Base-by-base conservation (phyloP, 495 filamentous ascomycete species). In the Chaetomium fimeti region DNA sequence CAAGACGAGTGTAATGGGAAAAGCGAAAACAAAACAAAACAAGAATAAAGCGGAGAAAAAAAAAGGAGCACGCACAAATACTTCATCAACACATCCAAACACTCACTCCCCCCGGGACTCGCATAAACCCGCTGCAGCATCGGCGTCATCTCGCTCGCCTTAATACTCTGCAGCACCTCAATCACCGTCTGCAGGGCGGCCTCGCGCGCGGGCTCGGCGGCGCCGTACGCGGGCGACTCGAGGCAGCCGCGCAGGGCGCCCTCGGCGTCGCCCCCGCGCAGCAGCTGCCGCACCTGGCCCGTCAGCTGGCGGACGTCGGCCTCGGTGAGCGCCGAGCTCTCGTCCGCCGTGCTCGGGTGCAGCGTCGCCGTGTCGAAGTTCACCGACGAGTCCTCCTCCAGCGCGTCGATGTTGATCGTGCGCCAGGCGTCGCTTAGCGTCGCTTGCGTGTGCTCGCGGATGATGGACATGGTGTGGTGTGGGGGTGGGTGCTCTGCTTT, bases 341-440 rank as follows among this genome's bases (percentile, higher is more conserved):
- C 85, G 76, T 54, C 88, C 83, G n/a, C 86, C 78, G 16, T 36
- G 32, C 32, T 11, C 32, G 91, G 89, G 66, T 89, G 85, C 59
- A 97, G 86, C 20, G 91, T 87, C 55, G 87, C 82, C 70, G 89
- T 84, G 71, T 92, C 88, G 80, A 97, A 97, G 83, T 96, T 96
- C 73, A 85, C 78, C 52, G 88, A 81, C 62, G 89, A 89, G 77
- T 97, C 92, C n/a, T 91, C 89, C 77, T 92, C 88, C 60, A 93
- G 85, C 67, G 86, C 84, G 77, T 97, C 92, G 79, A 97, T 87
- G 81, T 96, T 91, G 82, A 96, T 93, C 70, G 91, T 96, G 74
- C 92, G 90, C 87, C 91, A 97, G 82, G 80, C 81, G 69, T 85
- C 83, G 73, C 72, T 71, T 27, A 85, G 77, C 61, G 82, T 75